Evolutionary conservation across 208 protist genomes (phyloP).

Genomic region (Leptomonas pyrrhocoris): DNA sequence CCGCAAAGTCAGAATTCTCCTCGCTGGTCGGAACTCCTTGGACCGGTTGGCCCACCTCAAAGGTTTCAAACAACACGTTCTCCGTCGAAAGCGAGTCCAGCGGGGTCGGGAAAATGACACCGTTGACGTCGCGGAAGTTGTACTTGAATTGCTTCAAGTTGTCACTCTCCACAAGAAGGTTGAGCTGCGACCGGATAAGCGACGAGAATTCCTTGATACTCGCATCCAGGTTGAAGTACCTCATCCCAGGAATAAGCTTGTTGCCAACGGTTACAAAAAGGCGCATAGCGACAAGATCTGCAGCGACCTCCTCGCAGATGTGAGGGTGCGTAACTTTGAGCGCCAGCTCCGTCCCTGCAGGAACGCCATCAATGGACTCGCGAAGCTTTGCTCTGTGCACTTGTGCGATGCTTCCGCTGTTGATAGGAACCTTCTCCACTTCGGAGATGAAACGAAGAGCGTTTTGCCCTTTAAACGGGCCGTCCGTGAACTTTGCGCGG

Average conservation of each 20-base stretch:
- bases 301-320: slow-evolving; percentile 67
- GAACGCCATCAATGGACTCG: slow-evolving; percentile 73
- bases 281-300: slow-evolving; percentile 79
- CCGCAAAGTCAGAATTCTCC: slow-evolving; percentile 69
- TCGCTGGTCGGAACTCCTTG: slow-evolving; percentile 48
- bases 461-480: slow-evolving; percentile 32
- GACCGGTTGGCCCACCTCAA: slow-evolving; percentile 82
- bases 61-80: slow-evolving; percentile 89
- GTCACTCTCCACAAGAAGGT: slow-evolving; percentile 83
- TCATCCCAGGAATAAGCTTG: slow-evolving; percentile 55
- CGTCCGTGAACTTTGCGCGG: slow-evolving; percentile 27
- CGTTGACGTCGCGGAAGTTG: slow-evolving; percentile 77
- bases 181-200: slow-evolving; percentile 84
- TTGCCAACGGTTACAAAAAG: slow-evolving; percentile 54
- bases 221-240: slow-evolving; percentile 70
- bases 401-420: slow-evolving; percentile 93
- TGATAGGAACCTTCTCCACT: slow-evolving; percentile 84
- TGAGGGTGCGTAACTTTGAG: slow-evolving; percentile 93
- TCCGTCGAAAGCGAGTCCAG: slow-evolving; percentile 59
- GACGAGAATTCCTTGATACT: slow-evolving; percentile 79
- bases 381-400: slow-evolving; percentile 84
- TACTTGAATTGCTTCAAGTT: slow-evolving; percentile 86
- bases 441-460: slow-evolving; percentile 69
- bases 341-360: slow-evolving; percentile 81
- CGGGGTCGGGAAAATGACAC: slow-evolving; percentile 86